phyloP scores from a whole-genome alignment of 768 basidiomycete species.

The Serendipita sp. region DNA sequence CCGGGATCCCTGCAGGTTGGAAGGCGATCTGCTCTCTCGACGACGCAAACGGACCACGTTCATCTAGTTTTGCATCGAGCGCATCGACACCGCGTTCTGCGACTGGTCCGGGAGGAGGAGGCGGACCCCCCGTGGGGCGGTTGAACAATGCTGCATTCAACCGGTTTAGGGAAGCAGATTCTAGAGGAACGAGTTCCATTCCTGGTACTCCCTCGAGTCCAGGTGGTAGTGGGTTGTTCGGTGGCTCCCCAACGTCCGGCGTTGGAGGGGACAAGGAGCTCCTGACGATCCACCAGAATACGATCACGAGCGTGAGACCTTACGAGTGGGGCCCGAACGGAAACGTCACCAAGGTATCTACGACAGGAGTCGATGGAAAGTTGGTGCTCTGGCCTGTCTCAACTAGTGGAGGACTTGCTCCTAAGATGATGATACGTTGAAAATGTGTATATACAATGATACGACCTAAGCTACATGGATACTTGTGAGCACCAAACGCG shows the following conservation, averaged over 20 bases:
- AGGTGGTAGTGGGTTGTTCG: background rate
- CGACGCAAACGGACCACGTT: conserved; percentile 40
- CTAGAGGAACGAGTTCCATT: conserved; percentile 35
- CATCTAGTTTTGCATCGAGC: conserved; percentile 14
- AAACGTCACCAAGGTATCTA: conserved; percentile 61
- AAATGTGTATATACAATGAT: background rate
- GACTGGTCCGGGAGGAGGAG: conserved; percentile 29
- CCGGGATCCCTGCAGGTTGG: conserved; percentile 63
- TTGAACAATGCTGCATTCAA: conserved; percentile 90
- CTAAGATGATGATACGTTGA: background rate
- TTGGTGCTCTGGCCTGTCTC: conserved; percentile 78
- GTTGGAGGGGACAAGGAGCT: conserved; percentile 34
- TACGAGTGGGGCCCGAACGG: conserved; percentile 45
- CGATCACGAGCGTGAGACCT: conserved; percentile 78
- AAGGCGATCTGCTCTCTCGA: conserved; percentile 66
- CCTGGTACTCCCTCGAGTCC: conserved; percentile 19
- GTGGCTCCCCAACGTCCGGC: conserved; percentile 19
- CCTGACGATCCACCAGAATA: conserved; percentile 91
- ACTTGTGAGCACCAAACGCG: background rate
- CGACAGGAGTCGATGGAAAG: conserved; percentile 85
- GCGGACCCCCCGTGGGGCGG: conserved; percentile 36
- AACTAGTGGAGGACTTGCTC: conserved; percentile 24
- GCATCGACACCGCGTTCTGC: conserved; percentile 7
- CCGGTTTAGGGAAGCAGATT: conserved; percentile 84
- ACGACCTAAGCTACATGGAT: background rate